Evolutionary conservation across 352 stramenopile species (phyloP).

Genomic region (Pythium rhizo-oryzae): DNA sequence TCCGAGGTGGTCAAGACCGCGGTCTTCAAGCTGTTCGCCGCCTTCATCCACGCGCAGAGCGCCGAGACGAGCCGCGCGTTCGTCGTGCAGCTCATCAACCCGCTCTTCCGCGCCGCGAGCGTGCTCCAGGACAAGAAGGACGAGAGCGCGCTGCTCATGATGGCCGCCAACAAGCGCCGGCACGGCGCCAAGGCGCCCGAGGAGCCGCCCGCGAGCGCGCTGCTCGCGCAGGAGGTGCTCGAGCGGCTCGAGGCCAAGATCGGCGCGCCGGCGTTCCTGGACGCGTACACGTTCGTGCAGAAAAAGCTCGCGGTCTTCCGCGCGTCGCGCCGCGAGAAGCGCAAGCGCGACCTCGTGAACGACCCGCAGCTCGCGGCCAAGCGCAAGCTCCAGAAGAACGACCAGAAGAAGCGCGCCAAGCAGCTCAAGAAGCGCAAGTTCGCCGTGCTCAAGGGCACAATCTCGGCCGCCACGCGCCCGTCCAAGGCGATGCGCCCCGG

Average conservation of each 20-base stretch:
- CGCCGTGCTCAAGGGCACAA: conserved; percentile 79
- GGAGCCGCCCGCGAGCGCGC: conserved; percentile 44
- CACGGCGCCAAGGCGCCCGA: conserved; percentile 13
- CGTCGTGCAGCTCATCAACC: conserved; percentile 85
- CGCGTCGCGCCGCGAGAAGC: conserved; percentile 72
- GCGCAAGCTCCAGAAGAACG: conserved; percentile 87
- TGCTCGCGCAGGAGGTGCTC: conserved; percentile 87
- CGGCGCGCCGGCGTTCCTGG: conserved; percentile 67
- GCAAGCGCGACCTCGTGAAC: conserved; percentile 75
- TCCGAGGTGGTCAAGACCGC: conserved; percentile 61
- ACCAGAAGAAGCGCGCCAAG: conserved; percentile 79
- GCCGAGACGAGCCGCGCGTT: conserved; percentile 51
- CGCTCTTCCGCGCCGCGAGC: conserved; percentile 72
- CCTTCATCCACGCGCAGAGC: conserved; percentile 63
- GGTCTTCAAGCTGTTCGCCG: conserved; percentile 89
- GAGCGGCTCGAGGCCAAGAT: conserved; percentile 84
- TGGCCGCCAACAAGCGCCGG: conserved; percentile 7
- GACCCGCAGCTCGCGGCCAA: conserved; percentile 73
- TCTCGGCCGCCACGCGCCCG: conserved; percentile 56
- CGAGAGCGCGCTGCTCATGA: conserved; percentile 23
- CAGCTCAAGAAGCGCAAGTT: conserved; percentile 90
- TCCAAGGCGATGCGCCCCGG: conserved; percentile 68
- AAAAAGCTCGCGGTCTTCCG: conserved; percentile 75
- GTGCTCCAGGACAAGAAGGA: conserved; percentile 54
- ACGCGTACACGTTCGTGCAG: conserved; percentile 87